Base-by-base conservation (phyloP, 1,284 basidiomycete species). In the Abortiporus biennis region DNA sequence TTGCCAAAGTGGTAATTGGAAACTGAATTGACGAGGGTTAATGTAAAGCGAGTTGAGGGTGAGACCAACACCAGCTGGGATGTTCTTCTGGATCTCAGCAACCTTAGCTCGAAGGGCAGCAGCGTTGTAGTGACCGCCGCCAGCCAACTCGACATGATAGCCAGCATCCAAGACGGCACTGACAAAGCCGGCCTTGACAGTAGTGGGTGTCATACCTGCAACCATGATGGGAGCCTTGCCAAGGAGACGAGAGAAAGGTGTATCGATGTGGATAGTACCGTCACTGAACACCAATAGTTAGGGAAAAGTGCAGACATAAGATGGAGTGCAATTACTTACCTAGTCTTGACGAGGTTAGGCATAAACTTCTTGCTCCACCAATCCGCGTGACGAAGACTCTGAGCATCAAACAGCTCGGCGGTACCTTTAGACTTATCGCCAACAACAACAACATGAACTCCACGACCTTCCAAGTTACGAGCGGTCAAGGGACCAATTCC, bases 191-290 rank as follows among this genome's bases (percentile, higher is more conserved):
- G 85, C 85, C 58, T 92, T 85, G 49, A 97, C 93, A 17, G 93
- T 97, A 1, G 84, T 85, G 1, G 93, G 93, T 0, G 93, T 96
- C 96, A 99, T 99, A 51, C 95, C 96, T 37, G 92, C 92, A 36
- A 99, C 92, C 93, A 97, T 98, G 64, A 99, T 85, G 15, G 95
- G 95, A 1, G 95, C 82, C 68, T 97, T 97, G 53, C 92, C 92
- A 27, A 98, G 69, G 38, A 98, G 78, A 49, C 95, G 88, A 42
- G 94, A 96, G 75, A 96, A 95, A 4, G 92, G 87, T 0, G 95
- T 98, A 64, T 99, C 93, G 55, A 99, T 76, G 60, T 94, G 84
- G 43, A 97, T 69, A 50, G 80, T 84, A 36, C 93, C 94, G 64
- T 96, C 91, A 51, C 88, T 92, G 43, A 35, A 43, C 29, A 9